These are phyloP conservation scores for Trichaptum fuscoviolaceum DNA, from an alignment of 768 basidiomycete species.

Conservation along the genomic window DNA sequence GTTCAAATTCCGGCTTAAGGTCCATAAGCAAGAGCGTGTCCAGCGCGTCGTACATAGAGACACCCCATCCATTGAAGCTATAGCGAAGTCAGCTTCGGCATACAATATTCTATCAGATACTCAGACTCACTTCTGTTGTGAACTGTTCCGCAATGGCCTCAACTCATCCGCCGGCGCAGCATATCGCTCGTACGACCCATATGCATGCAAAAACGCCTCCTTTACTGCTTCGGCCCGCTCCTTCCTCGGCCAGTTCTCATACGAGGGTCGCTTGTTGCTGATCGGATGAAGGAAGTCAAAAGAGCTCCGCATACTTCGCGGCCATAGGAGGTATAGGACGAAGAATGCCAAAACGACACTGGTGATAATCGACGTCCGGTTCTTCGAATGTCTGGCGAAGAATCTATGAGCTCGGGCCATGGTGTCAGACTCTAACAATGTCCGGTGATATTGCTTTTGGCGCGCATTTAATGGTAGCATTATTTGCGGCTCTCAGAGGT, in stretches of 20 bases:
- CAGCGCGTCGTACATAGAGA: conserved; percentile 38
- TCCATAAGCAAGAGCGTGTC: conserved; percentile 38
- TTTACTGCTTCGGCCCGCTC: conserved; percentile 16
- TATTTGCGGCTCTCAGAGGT: not conserved
- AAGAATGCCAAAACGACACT: not conserved
- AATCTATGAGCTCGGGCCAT: not conserved
- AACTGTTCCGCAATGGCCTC: conserved; percentile 14
- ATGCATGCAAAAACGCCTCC: conserved; percentile 18
- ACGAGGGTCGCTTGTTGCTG: not conserved
- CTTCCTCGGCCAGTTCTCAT: not conserved
- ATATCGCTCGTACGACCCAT: conserved; percentile 17
- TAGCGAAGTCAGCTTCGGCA: not conserved
- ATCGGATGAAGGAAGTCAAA: not conserved
- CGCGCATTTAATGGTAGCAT: not conserved
- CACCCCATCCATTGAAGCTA: conserved; percentile 24
- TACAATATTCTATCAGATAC: not conserved
- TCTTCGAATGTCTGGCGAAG: not conserved
- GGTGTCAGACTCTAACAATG: not conserved
- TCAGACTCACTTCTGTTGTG: conserved; percentile 13
- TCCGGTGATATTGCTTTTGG: not conserved
- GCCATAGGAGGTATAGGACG: not conserved
- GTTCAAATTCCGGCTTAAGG: conserved; percentile 34
- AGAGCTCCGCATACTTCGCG: not conserved
- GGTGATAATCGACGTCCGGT: not conserved
- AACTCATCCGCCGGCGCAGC: conserved; percentile 20